Evolutionary conservation across 768 basidiomycete genomes (phyloP).

Genomic region (Trametes cinnabarina): DNA sequence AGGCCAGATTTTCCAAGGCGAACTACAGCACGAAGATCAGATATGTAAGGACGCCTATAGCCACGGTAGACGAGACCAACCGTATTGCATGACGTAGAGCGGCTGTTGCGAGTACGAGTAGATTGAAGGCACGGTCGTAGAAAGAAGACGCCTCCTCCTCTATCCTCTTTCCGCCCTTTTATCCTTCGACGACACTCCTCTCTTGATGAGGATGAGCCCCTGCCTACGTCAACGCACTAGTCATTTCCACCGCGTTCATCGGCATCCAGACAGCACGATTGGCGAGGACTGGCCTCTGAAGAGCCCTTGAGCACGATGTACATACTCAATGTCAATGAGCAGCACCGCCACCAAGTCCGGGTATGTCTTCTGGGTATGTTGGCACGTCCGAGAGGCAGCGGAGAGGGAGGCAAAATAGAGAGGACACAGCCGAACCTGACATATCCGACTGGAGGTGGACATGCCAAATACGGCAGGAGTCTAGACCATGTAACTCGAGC

Average conservation of each 20-base stretch:
- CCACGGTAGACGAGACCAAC: not conserved
- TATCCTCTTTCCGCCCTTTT: too few relatives aligned
- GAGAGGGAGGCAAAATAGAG: slow-evolving; percentile 39
- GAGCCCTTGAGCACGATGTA: not conserved
- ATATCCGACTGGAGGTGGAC: not conserved
- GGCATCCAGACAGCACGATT: too few relatives aligned
- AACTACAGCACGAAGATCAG: slow-evolving; percentile 20
- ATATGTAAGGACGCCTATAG: too few relatives aligned
- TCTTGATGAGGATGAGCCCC: too few relatives aligned
- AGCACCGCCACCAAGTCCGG: not conserved
- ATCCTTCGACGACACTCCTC: not conserved
- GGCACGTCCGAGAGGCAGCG: not conserved
- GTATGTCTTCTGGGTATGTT: not conserved
- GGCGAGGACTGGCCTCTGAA: too few relatives aligned
- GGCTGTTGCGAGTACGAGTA: not conserved
- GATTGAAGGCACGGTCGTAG: too few relatives aligned
- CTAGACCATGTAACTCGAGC: not conserved
- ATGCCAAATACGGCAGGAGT: not conserved
- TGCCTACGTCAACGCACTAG: too few relatives aligned
- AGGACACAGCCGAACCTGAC: not conserved
- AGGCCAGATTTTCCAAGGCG: slow-evolving; percentile 44
- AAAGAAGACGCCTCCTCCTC: too few relatives aligned
- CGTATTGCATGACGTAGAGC: not conserved
- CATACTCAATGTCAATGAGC: not conserved
- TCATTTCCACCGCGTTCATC: too few relatives aligned